A percentile compares a stretch with the other conserved stretches of the same genome.
Conservation (phyloP, 1,284 basidiomycete genomes). For the Puccinia triticina region DNA sequence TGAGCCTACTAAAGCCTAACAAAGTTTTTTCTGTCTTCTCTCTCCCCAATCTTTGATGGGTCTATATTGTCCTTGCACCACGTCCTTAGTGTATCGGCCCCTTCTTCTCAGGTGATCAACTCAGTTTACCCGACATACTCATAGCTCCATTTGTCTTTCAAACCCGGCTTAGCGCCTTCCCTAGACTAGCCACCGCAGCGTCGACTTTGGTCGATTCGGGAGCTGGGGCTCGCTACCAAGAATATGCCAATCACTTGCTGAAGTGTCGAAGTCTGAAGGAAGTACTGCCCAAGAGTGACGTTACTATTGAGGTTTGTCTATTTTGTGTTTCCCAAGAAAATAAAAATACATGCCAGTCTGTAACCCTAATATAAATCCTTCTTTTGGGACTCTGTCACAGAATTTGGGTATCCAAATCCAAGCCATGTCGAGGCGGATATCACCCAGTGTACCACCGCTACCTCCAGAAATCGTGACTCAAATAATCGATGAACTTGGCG, state of each 20-base stretch:
- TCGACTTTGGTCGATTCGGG: conserved; percentile 33
- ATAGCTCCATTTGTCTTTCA: conserved; percentile 49
- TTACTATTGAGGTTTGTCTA: conserved; percentile 19
- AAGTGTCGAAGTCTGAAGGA: conserved; percentile 28
- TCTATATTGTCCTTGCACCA: not conserved
- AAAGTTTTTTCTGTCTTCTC: not conserved
- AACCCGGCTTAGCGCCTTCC: conserved; percentile 22
- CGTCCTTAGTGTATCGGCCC: conserved; percentile 38
- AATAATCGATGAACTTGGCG: conserved; percentile 73
- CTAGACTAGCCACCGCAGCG: conserved; percentile 32
- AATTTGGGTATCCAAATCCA: conserved; percentile 34
- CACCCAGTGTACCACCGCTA: conserved; percentile 57
- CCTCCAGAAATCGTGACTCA: conserved; percentile 74
- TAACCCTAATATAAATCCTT: conserved; percentile 9
- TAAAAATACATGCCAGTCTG: not conserved
- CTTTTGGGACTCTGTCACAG: conserved; percentile 4
- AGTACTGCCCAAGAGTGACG: conserved; percentile 8
- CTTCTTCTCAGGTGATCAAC: conserved; percentile 45
- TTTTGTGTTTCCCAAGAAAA: not conserved
- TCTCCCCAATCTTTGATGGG: not conserved
- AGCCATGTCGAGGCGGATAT: conserved; percentile 23
- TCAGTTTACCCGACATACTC: conserved; percentile 51
- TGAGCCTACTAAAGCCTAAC: conserved; percentile 10
- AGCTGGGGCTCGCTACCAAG: conserved; percentile 39
- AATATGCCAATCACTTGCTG: conserved; percentile 39